Evolutionary conservation across 176 grass and related monocot genomes (phyloP), one percentile per base, ranked within the genome.

Genomic region (Saccharum spontaneum): DNA sequence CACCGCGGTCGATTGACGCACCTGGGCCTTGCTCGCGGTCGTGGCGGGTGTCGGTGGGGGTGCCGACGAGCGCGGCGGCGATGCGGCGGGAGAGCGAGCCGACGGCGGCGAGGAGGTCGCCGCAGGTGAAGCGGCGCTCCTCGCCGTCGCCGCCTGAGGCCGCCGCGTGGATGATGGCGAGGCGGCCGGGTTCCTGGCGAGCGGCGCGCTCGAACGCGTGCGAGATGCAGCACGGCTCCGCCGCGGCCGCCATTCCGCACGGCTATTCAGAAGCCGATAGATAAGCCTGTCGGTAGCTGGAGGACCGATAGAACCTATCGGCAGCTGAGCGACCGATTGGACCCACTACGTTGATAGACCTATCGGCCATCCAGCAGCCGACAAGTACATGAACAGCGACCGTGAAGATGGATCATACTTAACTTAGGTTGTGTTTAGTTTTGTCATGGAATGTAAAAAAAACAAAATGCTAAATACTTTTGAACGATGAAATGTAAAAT

Each of bases 211-310:
- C 60, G 85, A 98, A 98, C 69, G 54, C 87, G 78, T 98, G 95
- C 23, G 95, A 92, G 76, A 98, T 92, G 87, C 95, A 93, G 76
- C 91, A 91, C 15, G 34, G 79, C 59, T 83, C 71, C 82, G 26
- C 44, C 82, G 41, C 48, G 57, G 68, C 50, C 89, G 57, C 48
- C 55, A n/a, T n/a, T n/a, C n/a, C n/a, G n/a, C n/a, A n/a, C n/a
- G n/a, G n/a, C n/a, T n/a, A n/a, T n/a, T n/a, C n/a, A n/a, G n/a
- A n/a, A n/a, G n/a, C n/a, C n/a, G n/a, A n/a, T n/a, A n/a, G n/a
- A n/a, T n/a, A n/a, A n/a, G n/a, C n/a, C n/a, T n/a, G n/a, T n/a
- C n/a, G n/a, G n/a, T n/a, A n/a, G n/a, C n/a, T n/a, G n/a, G n/a
- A n/a, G n/a, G n/a, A n/a, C n/a, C n/a, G n/a, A n/a, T n/a, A n/a